These are phyloP conservation scores for Ogataea philodendri DNA, from an alignment of 805 yeast genomes.

Conservation along the genomic window DNA sequence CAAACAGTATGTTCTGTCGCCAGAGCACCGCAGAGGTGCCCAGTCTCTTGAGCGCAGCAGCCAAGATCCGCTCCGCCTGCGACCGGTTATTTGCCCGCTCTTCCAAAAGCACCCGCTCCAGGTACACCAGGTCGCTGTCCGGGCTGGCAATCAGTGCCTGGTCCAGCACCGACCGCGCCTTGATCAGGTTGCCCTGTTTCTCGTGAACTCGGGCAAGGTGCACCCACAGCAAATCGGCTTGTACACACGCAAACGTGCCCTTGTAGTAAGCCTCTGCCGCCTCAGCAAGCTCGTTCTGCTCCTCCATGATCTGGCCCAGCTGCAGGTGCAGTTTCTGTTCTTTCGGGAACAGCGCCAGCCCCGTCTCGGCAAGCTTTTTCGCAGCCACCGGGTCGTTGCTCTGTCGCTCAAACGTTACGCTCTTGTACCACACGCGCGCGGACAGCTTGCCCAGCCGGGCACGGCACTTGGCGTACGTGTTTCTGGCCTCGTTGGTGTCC, in stretches of 20 bases:
- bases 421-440: constrained; percentile 61
- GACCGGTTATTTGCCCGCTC: constrained; percentile 42
- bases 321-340: constrained; percentile 58
- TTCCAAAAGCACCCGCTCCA: constrained; percentile 60
- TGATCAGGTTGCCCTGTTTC: constrained; percentile 40
- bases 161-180: constrained; percentile 74
- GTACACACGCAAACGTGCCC: constrained; percentile 49
- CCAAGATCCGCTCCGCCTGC: constrained; percentile 54
- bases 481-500: constrained; percentile 36
- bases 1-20: constrained; percentile 54
- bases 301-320: constrained; percentile 52
- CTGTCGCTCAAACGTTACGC: constrained; percentile 50
- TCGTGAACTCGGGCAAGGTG: constrained; percentile 48
- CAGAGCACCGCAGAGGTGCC: constrained; percentile 65
- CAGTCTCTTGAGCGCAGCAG: constrained; percentile 55
- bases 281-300: constrained; percentile 28
- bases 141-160: constrained; percentile 56
- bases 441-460: constrained; percentile 25
- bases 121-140: constrained; percentile 51
- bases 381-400: constrained; percentile 38
- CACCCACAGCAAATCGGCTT: constrained; percentile 51
- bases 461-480: constrained; percentile 34
- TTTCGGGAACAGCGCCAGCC: constrained; percentile 46
- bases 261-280: constrained; percentile 48
- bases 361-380: constrained; percentile 41